Evolutionary conservation across 2,329 filamentous ascomycete species (phyloP).

Genomic region (Penicillium polonicum): DNA sequence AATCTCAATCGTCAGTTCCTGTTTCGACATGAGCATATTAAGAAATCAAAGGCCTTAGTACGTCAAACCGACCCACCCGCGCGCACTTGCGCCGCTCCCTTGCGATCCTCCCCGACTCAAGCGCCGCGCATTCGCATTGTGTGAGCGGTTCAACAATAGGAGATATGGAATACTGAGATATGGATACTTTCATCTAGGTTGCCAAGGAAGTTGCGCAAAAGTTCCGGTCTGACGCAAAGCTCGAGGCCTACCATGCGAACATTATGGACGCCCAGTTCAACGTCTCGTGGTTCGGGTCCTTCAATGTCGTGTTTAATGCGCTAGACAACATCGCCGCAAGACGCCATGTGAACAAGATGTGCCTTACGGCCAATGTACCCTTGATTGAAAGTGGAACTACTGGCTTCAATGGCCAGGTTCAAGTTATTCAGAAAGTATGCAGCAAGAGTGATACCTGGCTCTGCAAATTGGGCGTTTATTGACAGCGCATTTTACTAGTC

Average conservation of each 20-base stretch:
- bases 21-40: constrained; percentile 95
- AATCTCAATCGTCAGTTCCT: constrained; percentile 98
- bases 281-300: constrained; percentile 80
- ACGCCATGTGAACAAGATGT: constrained; percentile 97
- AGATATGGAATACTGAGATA: constrained; percentile 16
- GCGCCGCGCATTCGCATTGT: not conserved
- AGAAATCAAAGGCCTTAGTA: constrained; percentile 92
- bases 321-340: constrained; percentile 93
- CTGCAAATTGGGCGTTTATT: not conserved
- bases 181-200: constrained; percentile 56
- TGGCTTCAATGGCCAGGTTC: constrained; percentile 95
- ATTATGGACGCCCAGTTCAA: constrained; percentile 89
- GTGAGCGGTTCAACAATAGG: not conserved
- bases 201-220: constrained; percentile 86
- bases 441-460: not conserved
- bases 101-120: not conserved
- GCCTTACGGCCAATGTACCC: constrained; percentile 82
- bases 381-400: constrained; percentile 96
- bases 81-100: constrained; percentile 11
- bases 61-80: constrained; percentile 30
- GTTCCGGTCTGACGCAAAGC: constrained; percentile 85
- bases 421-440: constrained; percentile 80
- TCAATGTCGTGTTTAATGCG: constrained; percentile 90
- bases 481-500: constrained; percentile 49
- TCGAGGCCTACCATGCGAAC: constrained; percentile 88